A percentile compares a stretch with the other conserved stretches of the same genome.
Conservation (phyloP, 441 rosid species). For the Hura crepitans region DNA sequence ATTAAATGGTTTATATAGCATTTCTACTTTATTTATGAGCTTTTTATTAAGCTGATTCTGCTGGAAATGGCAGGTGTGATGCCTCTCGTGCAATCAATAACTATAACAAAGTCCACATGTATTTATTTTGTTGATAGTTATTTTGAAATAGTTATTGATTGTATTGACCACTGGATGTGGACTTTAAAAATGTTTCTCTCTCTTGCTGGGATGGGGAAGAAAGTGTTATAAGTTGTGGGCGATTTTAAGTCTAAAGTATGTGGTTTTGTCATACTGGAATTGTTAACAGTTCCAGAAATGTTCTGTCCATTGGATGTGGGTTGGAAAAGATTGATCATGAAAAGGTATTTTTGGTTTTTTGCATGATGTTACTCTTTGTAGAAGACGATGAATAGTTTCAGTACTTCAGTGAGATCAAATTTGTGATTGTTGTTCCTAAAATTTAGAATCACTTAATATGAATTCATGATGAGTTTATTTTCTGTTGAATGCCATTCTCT, state of each 20-base stretch:
- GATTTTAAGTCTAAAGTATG: background rate
- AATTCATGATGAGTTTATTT: background rate
- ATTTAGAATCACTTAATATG: no score
- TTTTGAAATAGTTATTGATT: background rate
- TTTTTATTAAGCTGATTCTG: background rate
- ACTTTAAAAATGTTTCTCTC: background rate
- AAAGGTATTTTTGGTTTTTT: background rate
- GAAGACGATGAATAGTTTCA: background rate
- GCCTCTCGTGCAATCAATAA: no score
- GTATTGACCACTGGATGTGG: background rate
- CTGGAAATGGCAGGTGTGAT: background rate
- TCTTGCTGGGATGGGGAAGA: background rate
- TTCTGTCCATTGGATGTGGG: background rate
- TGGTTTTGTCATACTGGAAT: background rate
- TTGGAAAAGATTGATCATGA: background rate
- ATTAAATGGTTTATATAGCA: no score
- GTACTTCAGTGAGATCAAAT: background rate
- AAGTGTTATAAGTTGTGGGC: background rate
- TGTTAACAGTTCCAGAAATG: background rate
- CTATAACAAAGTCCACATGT: no score
- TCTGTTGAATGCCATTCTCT: background rate
- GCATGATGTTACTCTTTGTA: background rate
- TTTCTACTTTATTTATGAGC: no score
- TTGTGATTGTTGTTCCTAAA: background rate
- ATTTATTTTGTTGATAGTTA: background rate